phyloP scores from a whole-genome alignment of 129 eudicot species.

The Helianthus tuberosus region DNA sequence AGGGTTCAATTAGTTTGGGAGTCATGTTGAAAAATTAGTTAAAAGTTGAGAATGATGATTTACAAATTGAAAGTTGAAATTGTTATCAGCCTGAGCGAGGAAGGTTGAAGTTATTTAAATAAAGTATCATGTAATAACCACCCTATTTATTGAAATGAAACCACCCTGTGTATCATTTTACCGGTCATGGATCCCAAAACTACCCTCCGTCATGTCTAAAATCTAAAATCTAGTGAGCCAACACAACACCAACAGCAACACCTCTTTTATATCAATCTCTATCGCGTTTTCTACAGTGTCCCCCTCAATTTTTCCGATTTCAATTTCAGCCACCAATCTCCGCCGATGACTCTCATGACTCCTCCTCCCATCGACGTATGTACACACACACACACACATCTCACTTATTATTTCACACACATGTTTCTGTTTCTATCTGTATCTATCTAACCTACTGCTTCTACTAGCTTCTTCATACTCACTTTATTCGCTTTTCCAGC shows the following conservation, averaged over 20 bases:
- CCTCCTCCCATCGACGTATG: slow-evolving; percentile 55
- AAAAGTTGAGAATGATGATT: too few relatives aligned
- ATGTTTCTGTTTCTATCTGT: slow-evolving; percentile 5
- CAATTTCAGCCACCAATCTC: slow-evolving; percentile 37
- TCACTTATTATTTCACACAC: slow-evolving; percentile 16
- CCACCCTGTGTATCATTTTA: too few relatives aligned
- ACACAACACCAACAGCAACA: not conserved
- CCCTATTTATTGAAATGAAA: too few relatives aligned
- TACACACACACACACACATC: slow-evolving; percentile 22
- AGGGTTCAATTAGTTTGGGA: too few relatives aligned
- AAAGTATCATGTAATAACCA: too few relatives aligned
- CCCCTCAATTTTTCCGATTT: slow-evolving; percentile 28
- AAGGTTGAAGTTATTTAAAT: too few relatives aligned
- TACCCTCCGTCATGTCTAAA: slow-evolving; percentile 17
- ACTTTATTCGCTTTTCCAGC: not conserved
- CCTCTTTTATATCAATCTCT: slow-evolving; percentile 2
- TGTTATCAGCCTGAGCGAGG: too few relatives aligned
- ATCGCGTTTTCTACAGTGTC: slow-evolving; percentile 31
- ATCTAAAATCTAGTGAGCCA: slow-evolving; percentile 13
- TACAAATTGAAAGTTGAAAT: too few relatives aligned
- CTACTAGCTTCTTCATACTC: slow-evolving; percentile 10
- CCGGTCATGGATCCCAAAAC: slow-evolving; percentile 14
- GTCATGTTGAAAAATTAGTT: too few relatives aligned
- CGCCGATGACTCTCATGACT: slow-evolving; percentile 69
- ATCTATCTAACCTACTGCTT: slow-evolving; percentile 20